Conservation (phyloP, 2,329 filamentous ascomycete genomes). For the Fusarium beomiforme region DNA sequence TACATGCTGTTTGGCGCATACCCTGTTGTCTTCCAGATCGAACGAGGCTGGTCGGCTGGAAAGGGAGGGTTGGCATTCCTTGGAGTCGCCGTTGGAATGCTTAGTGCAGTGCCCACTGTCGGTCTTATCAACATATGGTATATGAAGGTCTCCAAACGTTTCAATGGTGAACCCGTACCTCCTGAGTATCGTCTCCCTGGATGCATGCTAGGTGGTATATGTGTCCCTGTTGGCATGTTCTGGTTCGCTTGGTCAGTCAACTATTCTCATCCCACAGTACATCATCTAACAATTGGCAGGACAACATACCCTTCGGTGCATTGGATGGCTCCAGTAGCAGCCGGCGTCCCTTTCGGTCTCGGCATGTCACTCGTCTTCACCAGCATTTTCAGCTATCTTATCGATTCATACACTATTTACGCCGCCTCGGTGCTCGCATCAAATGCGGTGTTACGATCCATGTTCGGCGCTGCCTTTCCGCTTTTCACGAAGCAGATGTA, state of each 20-base stretch:
- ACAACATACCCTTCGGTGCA: slow-evolving; percentile 53
- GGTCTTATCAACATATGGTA: slow-evolving; percentile 65
- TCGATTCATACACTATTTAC: slow-evolving; percentile 78
- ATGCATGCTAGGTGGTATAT: slow-evolving; percentile 66
- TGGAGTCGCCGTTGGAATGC: slow-evolving; percentile 72
- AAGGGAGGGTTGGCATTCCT: slow-evolving; percentile 70
- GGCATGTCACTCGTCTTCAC: slow-evolving; percentile 73
- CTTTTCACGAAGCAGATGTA: slow-evolving; percentile 43
- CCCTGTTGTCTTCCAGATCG: slow-evolving; percentile 69
- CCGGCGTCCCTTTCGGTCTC: slow-evolving; percentile 61
- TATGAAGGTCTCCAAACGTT: slow-evolving; percentile 50
- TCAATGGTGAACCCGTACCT: slow-evolving; percentile 63
- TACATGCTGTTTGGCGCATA: slow-evolving; percentile 66
- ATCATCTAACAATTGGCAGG: slow-evolving; percentile 6
- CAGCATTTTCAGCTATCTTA: slow-evolving; percentile 71
- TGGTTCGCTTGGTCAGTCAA: slow-evolving; percentile 69
- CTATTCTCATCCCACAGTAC: accelerated
- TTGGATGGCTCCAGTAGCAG: slow-evolving; percentile 63
- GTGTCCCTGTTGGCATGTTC: slow-evolving; percentile 69
- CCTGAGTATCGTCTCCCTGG: slow-evolving; percentile 71
- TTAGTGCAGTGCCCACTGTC: slow-evolving; percentile 62
- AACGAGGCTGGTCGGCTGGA: slow-evolving; percentile 65
- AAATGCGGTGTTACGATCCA: slow-evolving; percentile 30
- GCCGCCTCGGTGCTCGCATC: slow-evolving; percentile 80
- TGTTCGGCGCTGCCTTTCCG: slow-evolving; percentile 40